Conservation (phyloP, 2,329 filamentous ascomycete species). For the Xylaria sp. region DNA sequence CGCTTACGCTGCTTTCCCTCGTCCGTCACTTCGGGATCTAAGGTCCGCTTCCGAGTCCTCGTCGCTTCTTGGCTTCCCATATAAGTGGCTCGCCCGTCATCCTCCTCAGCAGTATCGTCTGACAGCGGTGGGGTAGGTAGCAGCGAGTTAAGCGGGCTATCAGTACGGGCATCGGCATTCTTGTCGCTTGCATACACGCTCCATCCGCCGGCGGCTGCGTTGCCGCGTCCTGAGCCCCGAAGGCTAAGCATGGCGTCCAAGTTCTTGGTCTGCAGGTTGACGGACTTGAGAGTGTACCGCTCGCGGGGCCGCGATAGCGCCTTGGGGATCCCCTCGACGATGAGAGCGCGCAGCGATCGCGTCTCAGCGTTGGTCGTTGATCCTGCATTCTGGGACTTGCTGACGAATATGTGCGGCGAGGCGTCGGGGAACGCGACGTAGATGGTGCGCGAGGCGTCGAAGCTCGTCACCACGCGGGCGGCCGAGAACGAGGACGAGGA, state of each 20-base stretch:
- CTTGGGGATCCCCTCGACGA: conserved; percentile 83
- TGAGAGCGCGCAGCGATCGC: conserved; percentile 73
- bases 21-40: conserved; percentile 44
- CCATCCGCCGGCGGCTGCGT: conserved; percentile 81
- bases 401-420: conserved; percentile 78
- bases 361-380: conserved; percentile 60
- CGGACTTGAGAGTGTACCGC: conserved; percentile 74
- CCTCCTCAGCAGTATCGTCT: conserved; percentile 47
- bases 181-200: conserved; percentile 73
- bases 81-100: conserved; percentile 36
- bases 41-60: conserved; percentile 26
- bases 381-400: conserved; percentile 60
- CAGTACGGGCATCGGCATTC: conserved; percentile 49
- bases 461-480: conserved; percentile 53
- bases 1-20: conserved; percentile 62
- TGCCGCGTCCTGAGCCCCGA: conserved; percentile 75
- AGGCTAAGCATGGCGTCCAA: conserved; percentile 75
- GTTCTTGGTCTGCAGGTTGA: conserved; percentile 76
- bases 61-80: conserved; percentile 39
- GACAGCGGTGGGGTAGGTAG: conserved; percentile 61
- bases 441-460: conserved; percentile 76
- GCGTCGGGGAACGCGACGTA: conserved; percentile 86
- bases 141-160: conserved; percentile 65
- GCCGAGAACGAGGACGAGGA: conserved; percentile 22
- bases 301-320: conserved; percentile 80